Evolutionary conservation across 73 alveolate genomes (phyloP), one percentile per base, ranked within the genome.

Genomic region (Paramecium sexaurelia): DNA sequence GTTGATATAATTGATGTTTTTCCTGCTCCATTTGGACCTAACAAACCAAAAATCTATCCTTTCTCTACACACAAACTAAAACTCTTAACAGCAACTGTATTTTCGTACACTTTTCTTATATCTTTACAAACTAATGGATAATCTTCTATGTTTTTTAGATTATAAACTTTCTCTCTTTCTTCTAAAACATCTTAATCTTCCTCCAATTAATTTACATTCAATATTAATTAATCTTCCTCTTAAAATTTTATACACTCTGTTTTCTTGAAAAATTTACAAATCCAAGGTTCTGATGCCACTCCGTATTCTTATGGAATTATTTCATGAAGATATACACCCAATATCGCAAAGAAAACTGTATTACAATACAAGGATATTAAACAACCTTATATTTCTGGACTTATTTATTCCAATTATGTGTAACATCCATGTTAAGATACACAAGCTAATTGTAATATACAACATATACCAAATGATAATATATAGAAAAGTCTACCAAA

Each of bases 21-120:
- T 33, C 99, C 99, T 32, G 99, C 99, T 36, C 99, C 99, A 95
- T 98, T 98, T 13, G 99, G 99, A n/a, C 99, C 99, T 29, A 98
- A 94, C 20, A 98, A 87, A 7, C 99, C 99, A 92, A 98, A 98
- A 69, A 98, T 97, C 91, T 98, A 99, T 27, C 99, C 99, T 55
- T 95, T 94, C 45, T 89, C 91, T 1, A 97, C 96, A 47, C 92
- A 89, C 13, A 97, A 84, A 73, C 94, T 85, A 87, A 97, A 89
- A 55, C 93, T 93, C 85, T 97, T 94, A 13, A 96, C 97, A 43
- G 99, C 99, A 1, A 92, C 94, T 51, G 95, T 94, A 29, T 95
- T 95, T 92, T 84, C 85, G 89, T 73, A 97, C 29, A 90, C 91
- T 67, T 93, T 93, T 57, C 97, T 92, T 39, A 95, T 9, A 40